A percentile compares a stretch with the other conserved stretches of the same genome.
Evolutionary conservation across 1,284 basidiomycete species (phyloP).

Genomic region (Sanghuangporus baumii): DNA sequence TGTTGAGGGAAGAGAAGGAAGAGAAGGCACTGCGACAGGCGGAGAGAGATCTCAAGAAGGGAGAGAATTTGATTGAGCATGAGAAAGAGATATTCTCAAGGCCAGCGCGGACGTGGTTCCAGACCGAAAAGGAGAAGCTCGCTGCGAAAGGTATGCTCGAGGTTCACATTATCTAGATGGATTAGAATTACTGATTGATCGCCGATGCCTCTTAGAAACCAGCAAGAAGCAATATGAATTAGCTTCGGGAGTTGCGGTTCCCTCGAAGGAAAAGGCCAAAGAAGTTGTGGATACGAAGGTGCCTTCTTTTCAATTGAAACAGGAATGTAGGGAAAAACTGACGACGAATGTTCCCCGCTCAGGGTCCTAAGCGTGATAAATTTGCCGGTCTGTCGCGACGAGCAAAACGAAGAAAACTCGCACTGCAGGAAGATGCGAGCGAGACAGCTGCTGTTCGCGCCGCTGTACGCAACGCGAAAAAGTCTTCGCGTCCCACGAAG

Average conservation of each 20-base stretch:
- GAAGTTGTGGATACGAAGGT: slow-evolving; percentile 33
- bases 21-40: slow-evolving; percentile 89
- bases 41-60: slow-evolving; percentile 96
- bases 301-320: background rate
- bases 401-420: slow-evolving; percentile 82
- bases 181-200: background rate
- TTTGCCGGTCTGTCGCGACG: slow-evolving; percentile 80
- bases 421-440: slow-evolving; percentile 71
- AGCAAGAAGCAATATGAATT: slow-evolving; percentile 72
- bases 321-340: background rate
- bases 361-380: slow-evolving; percentile 75
- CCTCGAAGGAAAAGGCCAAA: slow-evolving; percentile 28
- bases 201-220: slow-evolving; percentile 40
- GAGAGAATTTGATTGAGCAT: slow-evolving; percentile 94
- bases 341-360: background rate
- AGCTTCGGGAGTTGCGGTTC: slow-evolving; percentile 33
- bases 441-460: slow-evolving; percentile 55
- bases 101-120: slow-evolving; percentile 98
- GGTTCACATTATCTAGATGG: background rate
- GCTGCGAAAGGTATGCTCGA: slow-evolving; percentile 63
- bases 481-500: slow-evolving; percentile 54
- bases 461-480: slow-evolving; percentile 84
- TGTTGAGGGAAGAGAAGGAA: slow-evolving; percentile 91
- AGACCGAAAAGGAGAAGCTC: slow-evolving; percentile 80
- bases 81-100: slow-evolving; percentile 91